Percentiles rank a stretch among this genome's conserved stretches.
phyloP scores from a whole-genome alignment of 371 early-diverging fungal species.

The Smittium culicis region DNA sequence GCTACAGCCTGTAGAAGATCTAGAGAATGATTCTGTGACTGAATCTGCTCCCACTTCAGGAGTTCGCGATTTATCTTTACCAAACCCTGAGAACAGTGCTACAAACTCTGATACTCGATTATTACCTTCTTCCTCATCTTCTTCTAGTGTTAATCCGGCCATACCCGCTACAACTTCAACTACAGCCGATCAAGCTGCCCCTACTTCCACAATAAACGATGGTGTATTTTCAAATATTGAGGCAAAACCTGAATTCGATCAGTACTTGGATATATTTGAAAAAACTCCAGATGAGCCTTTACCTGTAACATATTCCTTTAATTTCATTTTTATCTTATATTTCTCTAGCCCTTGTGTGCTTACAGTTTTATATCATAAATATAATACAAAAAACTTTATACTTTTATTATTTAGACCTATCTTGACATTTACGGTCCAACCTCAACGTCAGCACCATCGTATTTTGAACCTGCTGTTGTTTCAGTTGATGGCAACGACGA shows the following conservation, averaged over 20 bases:
- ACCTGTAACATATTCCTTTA: constrained; percentile 15
- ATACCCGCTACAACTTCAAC: background rate
- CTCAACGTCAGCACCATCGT: constrained; percentile 27
- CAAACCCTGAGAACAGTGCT: no score
- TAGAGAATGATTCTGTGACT: no score
- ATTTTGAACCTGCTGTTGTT: constrained; percentile 33
- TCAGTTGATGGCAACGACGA: constrained; percentile 32
- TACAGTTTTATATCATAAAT: no score
- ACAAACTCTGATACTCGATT: no score
- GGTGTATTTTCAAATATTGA: constrained; percentile 35
- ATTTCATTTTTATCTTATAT: no score
- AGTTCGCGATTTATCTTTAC: no score
- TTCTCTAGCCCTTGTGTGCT: no score
- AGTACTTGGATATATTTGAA: constrained; percentile 29
- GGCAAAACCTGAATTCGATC: constrained; percentile 27
- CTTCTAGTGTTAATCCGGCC: no score
- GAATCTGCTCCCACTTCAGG: no score
- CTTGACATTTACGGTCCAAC: constrained; percentile 31
- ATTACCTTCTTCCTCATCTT: no score
- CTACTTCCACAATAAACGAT: constrained; percentile 12
- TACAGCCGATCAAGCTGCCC: background rate
- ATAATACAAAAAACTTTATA: background rate
- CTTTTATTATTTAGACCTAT: constrained; percentile 27
- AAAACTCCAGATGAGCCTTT: constrained; percentile 29
- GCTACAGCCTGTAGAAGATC: no score